These are phyloP conservation scores for Nematocida ausubeli DNA, from an alignment of 371 early-diverging fungal genomes.

Conservation along the genomic window DNA sequence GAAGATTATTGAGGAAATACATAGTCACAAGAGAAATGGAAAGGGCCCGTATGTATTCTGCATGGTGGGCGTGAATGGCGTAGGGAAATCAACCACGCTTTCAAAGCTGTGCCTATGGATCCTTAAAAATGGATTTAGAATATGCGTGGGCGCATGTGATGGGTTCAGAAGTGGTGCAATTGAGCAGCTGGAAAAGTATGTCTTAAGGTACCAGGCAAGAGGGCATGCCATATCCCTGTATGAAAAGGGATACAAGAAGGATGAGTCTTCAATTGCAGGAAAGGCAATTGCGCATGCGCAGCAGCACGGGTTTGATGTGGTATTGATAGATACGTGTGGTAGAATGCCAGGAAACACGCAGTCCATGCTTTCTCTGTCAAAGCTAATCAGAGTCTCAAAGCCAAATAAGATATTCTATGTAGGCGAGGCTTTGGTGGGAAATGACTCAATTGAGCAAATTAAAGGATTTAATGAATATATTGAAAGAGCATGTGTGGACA, in stretches of 20 bases:
- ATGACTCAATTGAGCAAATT: constrained; percentile 91
- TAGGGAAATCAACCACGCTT: constrained; percentile 91
- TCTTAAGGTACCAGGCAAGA: constrained; percentile 76
- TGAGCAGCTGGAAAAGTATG: constrained; percentile 90
- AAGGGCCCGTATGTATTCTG: constrained; percentile 75
- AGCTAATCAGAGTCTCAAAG: constrained; percentile 78
- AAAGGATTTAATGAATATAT: constrained; percentile 91
- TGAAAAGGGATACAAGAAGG: constrained; percentile 95
- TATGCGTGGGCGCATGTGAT: constrained; percentile 95
- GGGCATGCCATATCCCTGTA: constrained; percentile 82
- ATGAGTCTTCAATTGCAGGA: constrained; percentile 91
- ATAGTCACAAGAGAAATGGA: constrained; percentile 70
- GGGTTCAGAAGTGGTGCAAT: constrained; percentile 98
- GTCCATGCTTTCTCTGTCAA: constrained; percentile 84
- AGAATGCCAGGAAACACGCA: constrained; percentile 97
- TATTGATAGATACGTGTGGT: constrained; percentile 96
- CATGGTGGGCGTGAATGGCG: constrained; percentile 97
- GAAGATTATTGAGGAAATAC: constrained; percentile 84
- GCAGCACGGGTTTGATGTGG: constrained; percentile 80
- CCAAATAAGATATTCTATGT: constrained; percentile 97
- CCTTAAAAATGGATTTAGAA: constrained; percentile 79
- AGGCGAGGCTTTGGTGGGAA: constrained; percentile 96
- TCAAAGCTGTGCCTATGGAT: constrained; percentile 95
- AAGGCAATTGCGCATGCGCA: constrained; percentile 81
- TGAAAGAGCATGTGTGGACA: constrained; percentile 72